Base-by-base conservation (phyloP, 768 basidiomycete species). In the Paxillus ammoniavirescens region DNA sequence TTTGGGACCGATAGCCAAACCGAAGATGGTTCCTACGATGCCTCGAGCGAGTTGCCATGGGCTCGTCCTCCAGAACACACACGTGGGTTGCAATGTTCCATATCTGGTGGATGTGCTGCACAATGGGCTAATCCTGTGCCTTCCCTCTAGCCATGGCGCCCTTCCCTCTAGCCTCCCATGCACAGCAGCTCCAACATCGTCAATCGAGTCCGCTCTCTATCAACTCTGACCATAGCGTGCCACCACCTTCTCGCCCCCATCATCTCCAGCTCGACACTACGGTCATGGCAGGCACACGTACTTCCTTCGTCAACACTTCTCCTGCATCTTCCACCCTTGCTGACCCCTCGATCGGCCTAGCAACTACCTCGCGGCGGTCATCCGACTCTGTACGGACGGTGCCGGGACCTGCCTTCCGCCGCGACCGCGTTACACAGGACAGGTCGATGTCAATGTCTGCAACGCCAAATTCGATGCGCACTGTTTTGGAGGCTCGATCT, bases 401-500 rank as follows among this genome's bases (percentile, higher is more conserved):
- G 43, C 84, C 86, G 23, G 78, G 75, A 33, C 57, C 69, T 21
- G 71, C 68, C 3, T 74, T 79, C 56, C 82, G 83, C 52, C 80
- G 84, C 44, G 84, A 89, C 59, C 83, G 84, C 50, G 65, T 72
- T 3, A 61, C 72, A 4, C 85, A 87, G 59, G 89, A 91, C 72
- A 83, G 91, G 28, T 75, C 89, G 44, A 79, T 91, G 73, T 91
- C 89, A 50, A 82, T 91, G 77, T 88, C 87, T 30, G 81, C 86
- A 13, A 74, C 82, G n/a, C 71, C 81, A 10, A 68, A 72, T 28
- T 63, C 82, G 57, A 64, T 78, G 50, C 80, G 82, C 33, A 74
- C 80, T n/a, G 63, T 77, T 38, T 50, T 79, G 35, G 76, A 72
- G 8, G 57, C 60, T 44, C 71, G 69, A 49, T 72, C 76, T 30